Conservation (phyloP, 805 yeast genomes). For the Saturnispora diversa region DNA sequence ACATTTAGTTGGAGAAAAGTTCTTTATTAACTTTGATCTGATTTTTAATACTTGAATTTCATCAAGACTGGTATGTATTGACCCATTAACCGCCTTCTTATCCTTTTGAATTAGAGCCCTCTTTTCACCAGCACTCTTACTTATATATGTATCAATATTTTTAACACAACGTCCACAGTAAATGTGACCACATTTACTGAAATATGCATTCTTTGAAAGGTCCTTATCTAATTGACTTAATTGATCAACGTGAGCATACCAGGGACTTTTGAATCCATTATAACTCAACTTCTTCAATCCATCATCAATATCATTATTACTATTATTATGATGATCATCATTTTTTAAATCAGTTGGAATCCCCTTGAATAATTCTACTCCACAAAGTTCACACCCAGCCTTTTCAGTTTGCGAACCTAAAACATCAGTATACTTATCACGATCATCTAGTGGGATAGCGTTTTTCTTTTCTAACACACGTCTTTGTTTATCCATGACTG, state of each 20-base stretch:
- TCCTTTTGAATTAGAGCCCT: conserved; percentile 18
- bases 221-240: conserved; percentile 50
- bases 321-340: too few relatives aligned
- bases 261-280: conserved; percentile 46
- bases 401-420: conserved; percentile 26
- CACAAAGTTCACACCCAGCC: conserved; percentile 58
- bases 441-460: conserved; percentile 12
- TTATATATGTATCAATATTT: conserved; percentile 37
- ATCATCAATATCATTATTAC: conserved; percentile 12
- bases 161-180: conserved; percentile 82
- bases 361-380: conserved; percentile 64
- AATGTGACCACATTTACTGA: conserved; percentile 71
- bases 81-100: conserved; percentile 13
- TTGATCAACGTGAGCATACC: conserved; percentile 40
- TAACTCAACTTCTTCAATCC: conserved; percentile 23
- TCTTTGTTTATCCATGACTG: conserved; percentile 11
- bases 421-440: conserved; percentile 20
- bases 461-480: conserved; percentile 17
- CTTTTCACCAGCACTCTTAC: conserved; percentile 12
- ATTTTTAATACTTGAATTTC: conserved; percentile 29
- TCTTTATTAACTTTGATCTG: conserved; percentile 24
- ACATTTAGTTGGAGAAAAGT: conserved; percentile 51
- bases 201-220: conserved; percentile 58
- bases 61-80: conserved; percentile 15
- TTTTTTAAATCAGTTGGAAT: conserved; percentile 41